Base-by-base conservation (phyloP, 2,329 filamentous ascomycete species). In the Cercospora canescens region DNA sequence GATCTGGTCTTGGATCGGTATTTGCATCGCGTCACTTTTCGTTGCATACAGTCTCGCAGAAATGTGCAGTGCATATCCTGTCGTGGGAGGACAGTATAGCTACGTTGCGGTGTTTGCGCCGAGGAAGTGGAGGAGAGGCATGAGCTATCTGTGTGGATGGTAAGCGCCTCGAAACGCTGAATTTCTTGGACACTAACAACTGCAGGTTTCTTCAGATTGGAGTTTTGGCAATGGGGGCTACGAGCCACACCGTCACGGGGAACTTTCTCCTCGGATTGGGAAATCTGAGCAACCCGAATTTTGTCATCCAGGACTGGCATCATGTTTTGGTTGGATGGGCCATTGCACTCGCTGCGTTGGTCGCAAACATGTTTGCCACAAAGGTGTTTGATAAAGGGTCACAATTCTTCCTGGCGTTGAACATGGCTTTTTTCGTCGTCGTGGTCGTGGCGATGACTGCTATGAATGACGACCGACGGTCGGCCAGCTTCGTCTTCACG, bases 1-100 rank as follows among this genome's bases (percentile, higher is more conserved):
- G 83, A 80, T 88, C 6, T 88, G 84, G 77, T 82, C 82, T 48
- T 88, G 84, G 81, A 74, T 87, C 24, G 84, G 80, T 4, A 82
- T 87, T 26, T 85, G 83, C 66, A 57, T 83, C 9, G 77, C 83
- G 21, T 82, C 83, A 1, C 74, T 88, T 12, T 79, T 82, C 7
- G 85, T 88, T 6, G 85, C 84, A 11, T 85, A 86, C 65, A 84
- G 84, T 1, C 86, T 88, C 81, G 86, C 86, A 21, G 86, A 88
- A 71, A 87, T 85, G 79, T 87, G 85, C 66, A 83, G 81, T 30
- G 84, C 82, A 67, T 87, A 84, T 69, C 85, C 85, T 0, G 80
- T 86, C 24, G 85, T 85, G 8, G 83, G 85, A 34, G 83, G 86
- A 6, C 85, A 87, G 70, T 87, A 87, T 70, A 84, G 81, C 1